Percentiles rank a stretch among this genome's conserved stretches.
Conservation (phyloP, 108 stramenopile species). For the Schizochytrium sp. region DNA sequence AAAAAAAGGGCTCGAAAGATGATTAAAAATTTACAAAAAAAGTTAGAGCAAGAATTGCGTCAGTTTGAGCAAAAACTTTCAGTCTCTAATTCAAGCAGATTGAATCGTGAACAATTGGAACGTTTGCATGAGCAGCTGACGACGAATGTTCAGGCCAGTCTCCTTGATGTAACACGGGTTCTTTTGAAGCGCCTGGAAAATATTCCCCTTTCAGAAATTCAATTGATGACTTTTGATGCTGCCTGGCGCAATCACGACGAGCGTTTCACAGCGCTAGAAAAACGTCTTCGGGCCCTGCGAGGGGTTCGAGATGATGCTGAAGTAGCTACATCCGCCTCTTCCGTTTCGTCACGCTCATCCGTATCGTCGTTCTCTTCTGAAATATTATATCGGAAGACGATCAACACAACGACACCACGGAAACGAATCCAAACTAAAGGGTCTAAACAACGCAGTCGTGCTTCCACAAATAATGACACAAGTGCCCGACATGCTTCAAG, state of each 20-base stretch:
- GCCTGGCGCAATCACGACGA: slow-evolving; percentile 8
- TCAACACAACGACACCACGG: too few relatives aligned
- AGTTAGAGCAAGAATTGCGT: background rate
- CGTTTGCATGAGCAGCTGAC: background rate
- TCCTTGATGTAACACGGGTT: slow-evolving; percentile 32
- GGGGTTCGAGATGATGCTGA: background rate
- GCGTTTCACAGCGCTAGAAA: slow-evolving; percentile 3
- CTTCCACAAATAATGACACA: too few relatives aligned
- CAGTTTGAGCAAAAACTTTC: background rate
- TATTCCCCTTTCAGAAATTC: background rate
- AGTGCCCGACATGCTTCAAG: too few relatives aligned
- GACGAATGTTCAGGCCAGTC: background rate
- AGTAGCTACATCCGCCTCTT: too few relatives aligned
- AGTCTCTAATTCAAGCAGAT: background rate
- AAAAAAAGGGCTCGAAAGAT: background rate
- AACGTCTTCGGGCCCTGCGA: background rate
- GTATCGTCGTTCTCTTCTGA: background rate
- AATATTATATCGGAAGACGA: too few relatives aligned
- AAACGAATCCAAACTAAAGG: too few relatives aligned
- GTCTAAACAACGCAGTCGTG: too few relatives aligned
- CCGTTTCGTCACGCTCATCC: background rate
- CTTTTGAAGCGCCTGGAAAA: slow-evolving; percentile 22
- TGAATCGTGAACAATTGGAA: background rate
- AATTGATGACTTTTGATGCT: background rate
- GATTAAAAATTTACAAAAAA: background rate